phyloP scores from a whole-genome alignment of 148 eudicot species.

The Chenopodium suecicum region DNA sequence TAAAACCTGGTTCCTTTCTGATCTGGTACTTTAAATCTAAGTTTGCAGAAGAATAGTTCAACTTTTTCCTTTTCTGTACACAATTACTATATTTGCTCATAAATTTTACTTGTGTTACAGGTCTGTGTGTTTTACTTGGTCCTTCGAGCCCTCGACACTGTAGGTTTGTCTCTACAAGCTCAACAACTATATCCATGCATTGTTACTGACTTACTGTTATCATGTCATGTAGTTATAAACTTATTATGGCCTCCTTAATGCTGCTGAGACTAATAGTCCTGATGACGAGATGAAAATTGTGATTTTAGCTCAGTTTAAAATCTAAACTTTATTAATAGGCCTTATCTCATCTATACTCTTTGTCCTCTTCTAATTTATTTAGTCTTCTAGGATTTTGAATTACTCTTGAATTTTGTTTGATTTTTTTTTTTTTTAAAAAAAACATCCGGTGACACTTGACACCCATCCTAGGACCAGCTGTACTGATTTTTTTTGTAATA shows the following conservation, averaged over 20 bases:
- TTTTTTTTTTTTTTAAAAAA: neutral
- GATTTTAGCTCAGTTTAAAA: neutral
- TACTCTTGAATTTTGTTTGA: neutral
- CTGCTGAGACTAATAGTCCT: neutral
- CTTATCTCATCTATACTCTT: neutral
- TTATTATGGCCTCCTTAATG: neutral
- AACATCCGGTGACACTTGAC: neutral
- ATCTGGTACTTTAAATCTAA: neutral
- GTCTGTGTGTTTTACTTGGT: constrained; percentile 94
- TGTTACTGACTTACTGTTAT: neutral
- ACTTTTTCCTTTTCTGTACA: neutral
- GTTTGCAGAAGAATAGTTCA: neutral
- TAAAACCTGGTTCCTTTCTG: neutral
- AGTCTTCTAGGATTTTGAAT: neutral
- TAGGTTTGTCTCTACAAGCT: constrained; percentile 61
- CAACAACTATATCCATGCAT: neutral
- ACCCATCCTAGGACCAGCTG: neutral
- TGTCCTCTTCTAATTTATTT: neutral
- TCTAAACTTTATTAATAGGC: neutral
- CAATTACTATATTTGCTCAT: neutral
- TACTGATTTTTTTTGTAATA: neutral
- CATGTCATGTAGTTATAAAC: neutral
- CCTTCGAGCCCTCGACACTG: constrained; percentile 97
- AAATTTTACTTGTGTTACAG: constrained; percentile 38
- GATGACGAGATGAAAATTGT: neutral